Conservation (phyloP, 2,329 filamentous ascomycete species). For the Metarhizium brunneum region DNA sequence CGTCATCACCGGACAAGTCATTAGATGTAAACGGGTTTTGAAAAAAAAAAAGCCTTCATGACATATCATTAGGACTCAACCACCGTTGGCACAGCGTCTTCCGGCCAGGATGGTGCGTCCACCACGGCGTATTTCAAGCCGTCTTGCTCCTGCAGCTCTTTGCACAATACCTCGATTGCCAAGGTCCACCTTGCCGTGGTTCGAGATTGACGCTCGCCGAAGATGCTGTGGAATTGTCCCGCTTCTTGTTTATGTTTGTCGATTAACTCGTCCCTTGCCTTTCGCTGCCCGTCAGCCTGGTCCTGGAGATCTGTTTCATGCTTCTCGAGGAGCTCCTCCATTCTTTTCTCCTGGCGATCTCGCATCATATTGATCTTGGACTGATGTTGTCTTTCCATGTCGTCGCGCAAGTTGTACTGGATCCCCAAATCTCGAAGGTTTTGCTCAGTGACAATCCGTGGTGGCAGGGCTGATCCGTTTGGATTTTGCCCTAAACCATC, state of each 20-base stretch:
- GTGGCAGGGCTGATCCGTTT: conserved; percentile 27
- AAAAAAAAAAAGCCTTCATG: background rate
- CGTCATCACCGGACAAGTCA: background rate
- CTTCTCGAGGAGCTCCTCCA: conserved; percentile 47
- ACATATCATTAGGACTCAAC: background rate
- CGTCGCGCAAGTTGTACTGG: conserved; percentile 51
- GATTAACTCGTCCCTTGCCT: conserved; percentile 39
- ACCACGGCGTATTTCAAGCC: conserved; percentile 32
- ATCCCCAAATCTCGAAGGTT: conserved; percentile 50
- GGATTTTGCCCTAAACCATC: conserved; percentile 38
- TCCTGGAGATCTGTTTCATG: conserved; percentile 43
- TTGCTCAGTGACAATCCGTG: conserved; percentile 47
- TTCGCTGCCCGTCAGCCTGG: conserved; percentile 34
- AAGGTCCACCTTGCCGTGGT: conserved; percentile 43
- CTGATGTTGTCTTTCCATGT: conserved; percentile 49
- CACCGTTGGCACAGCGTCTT: background rate
- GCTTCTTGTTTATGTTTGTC: conserved; percentile 40
- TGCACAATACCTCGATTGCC: conserved; percentile 41
- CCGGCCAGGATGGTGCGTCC: conserved; percentile 22
- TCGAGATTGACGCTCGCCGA: conserved; percentile 33
- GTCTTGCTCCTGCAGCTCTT: conserved; percentile 38
- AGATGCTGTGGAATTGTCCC: conserved; percentile 34
- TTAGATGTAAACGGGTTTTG: background rate
- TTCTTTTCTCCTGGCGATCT: conserved; percentile 52
- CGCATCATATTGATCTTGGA: conserved; percentile 56